Percentiles rank a stretch among this genome's conserved stretches.
These are phyloP conservation scores for Saccharata proteae DNA, from an alignment of 2,329 filamentous ascomycete genomes.

Conservation along the genomic window DNA sequence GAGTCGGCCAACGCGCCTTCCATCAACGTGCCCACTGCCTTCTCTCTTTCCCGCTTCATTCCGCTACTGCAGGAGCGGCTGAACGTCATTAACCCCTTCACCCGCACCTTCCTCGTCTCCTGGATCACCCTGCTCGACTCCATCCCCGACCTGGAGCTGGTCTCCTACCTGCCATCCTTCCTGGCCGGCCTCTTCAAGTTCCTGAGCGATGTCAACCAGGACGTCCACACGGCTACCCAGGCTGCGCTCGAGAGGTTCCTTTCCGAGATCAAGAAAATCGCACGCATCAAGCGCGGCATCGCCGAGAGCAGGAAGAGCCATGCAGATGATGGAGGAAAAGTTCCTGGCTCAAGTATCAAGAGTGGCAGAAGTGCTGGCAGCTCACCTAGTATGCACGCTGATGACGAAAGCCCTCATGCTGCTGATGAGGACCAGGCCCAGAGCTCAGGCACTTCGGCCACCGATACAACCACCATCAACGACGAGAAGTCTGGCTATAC, in stretches of 20 bases:
- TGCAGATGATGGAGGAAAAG: slow-evolving; percentile 56
- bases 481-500: slow-evolving; percentile 35
- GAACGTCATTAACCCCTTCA: slow-evolving; percentile 87
- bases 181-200: slow-evolving; percentile 83
- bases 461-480: slow-evolving; percentile 20
- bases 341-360: slow-evolving; percentile 45
- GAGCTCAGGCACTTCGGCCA: slow-evolving; percentile 28
- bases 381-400: slow-evolving; percentile 19
- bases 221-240: slow-evolving; percentile 92
- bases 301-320: slow-evolving; percentile 66
- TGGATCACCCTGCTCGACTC: slow-evolving; percentile 94
- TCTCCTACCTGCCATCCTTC: slow-evolving; percentile 85
- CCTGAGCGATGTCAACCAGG: slow-evolving; percentile 76
- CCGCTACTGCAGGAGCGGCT: slow-evolving; percentile 90
- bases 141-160: slow-evolving; percentile 90
- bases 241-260: slow-evolving; percentile 81
- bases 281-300: slow-evolving; percentile 82
- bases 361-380: slow-evolving; percentile 21
- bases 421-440: slow-evolving; percentile 40
- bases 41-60: slow-evolving; percentile 83
- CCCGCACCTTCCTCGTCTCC: slow-evolving; percentile 84
- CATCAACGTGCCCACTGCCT: slow-evolving; percentile 60
- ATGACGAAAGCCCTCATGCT: slow-evolving; percentile 46
- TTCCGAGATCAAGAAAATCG: slow-evolving; percentile 87
- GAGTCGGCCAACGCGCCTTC: slow-evolving; percentile 12